phyloP scores from a whole-genome alignment of 2,329 filamentous ascomycete genomes.

The Ciborinia camelliae region DNA sequence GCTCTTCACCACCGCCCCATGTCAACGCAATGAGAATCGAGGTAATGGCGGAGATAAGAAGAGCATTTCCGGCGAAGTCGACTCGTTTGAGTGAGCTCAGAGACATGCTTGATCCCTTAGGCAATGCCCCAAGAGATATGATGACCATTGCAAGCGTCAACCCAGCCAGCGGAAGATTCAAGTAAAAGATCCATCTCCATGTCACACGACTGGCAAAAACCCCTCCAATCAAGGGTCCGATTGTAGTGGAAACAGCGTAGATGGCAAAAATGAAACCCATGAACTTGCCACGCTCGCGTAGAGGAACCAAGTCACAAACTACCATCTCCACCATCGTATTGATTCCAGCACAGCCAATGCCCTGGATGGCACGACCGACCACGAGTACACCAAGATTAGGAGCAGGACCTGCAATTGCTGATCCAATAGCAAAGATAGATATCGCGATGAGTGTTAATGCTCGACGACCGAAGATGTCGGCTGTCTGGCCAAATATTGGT shows the following conservation, averaged over 20 bases:
- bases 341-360: conserved; percentile 44
- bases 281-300: conserved; percentile 46
- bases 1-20: conserved; percentile 38
- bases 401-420: conserved; percentile 50
- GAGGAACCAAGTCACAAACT: conserved; percentile 49
- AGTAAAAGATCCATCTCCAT: conserved; percentile 38
- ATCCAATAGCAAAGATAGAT: conserved; percentile 49
- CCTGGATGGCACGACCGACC: conserved; percentile 39
- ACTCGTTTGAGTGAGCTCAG: conserved; percentile 44
- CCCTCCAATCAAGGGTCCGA: conserved; percentile 43
- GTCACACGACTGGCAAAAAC: conserved; percentile 41
- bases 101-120: not conserved
- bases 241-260: conserved; percentile 25
- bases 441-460: conserved; percentile 43
- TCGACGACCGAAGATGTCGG: conserved; percentile 51
- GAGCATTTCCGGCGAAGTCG: conserved; percentile 58
- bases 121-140: conserved; percentile 17
- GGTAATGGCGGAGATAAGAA: conserved; percentile 55
- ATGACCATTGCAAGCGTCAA: conserved; percentile 17
- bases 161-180: conserved; percentile 25
- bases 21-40: conserved; percentile 58
- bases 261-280: conserved; percentile 40
- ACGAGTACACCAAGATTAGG: conserved; percentile 47
- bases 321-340: conserved; percentile 47
- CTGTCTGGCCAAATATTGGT: conserved; percentile 43